phyloP scores from a whole-genome alignment of 495 filamentous ascomycete genomes.

The Penicillium argentinense region DNA sequence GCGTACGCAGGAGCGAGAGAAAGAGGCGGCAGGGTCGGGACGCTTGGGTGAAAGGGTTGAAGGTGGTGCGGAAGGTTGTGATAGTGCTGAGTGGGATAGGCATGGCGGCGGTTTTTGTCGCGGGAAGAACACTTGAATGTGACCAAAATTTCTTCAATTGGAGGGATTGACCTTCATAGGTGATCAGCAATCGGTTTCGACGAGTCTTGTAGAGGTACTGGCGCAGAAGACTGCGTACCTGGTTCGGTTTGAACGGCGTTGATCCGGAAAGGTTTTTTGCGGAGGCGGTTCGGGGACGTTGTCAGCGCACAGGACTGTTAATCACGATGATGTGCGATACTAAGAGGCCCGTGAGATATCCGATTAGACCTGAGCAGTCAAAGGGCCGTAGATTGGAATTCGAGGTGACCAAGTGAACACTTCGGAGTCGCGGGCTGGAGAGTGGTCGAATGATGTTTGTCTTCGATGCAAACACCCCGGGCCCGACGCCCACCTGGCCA shows the following conservation, averaged over 20 bases:
- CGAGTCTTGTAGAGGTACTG: neutral
- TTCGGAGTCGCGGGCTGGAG: constrained; percentile 17
- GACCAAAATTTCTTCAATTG: neutral
- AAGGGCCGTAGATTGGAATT: too few species aligned
- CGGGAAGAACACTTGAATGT: too few species aligned
- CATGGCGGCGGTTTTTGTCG: constrained; percentile 56
- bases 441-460: constrained; percentile 29
- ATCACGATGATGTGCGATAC: neutral
- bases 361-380: too few species aligned
- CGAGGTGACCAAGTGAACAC: neutral
- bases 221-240: constrained; percentile 14
- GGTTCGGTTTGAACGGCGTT: constrained; percentile 2
- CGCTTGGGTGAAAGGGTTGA: constrained; percentile 85
- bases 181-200: too few species aligned
- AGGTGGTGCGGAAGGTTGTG: constrained; percentile 75
- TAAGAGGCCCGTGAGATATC: too few species aligned
- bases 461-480: constrained; percentile 36
- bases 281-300: neutral
- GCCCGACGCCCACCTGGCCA: constrained; percentile 20
- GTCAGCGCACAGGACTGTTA: neutral
- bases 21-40: constrained; percentile 82
- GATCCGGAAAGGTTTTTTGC: constrained; percentile 25
- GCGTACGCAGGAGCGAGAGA: constrained; percentile 70
- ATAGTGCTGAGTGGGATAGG: constrained; percentile 64
- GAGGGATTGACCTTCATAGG: neutral